Evolutionary conservation across 768 basidiomycete genomes (phyloP).

Genomic region (Agrocybe chaxingu): DNA sequence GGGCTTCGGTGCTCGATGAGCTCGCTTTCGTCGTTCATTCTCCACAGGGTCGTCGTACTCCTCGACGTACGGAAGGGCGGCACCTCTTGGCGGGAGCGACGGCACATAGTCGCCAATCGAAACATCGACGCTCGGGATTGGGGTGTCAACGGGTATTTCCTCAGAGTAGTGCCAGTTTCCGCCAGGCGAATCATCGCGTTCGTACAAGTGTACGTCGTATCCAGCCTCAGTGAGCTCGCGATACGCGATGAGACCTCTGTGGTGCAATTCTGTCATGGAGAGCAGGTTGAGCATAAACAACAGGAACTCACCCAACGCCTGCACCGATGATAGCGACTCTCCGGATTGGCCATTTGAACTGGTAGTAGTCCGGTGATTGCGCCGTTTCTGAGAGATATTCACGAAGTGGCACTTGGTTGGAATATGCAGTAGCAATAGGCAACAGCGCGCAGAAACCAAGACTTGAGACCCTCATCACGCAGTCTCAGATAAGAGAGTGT

Average conservation of each 20-base stretch:
- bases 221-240: slow-evolving; percentile 32
- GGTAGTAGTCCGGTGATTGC: slow-evolving; percentile 18
- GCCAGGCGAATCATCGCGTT: slow-evolving; percentile 35
- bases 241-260: slow-evolving; percentile 34
- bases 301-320: slow-evolving; percentile 31
- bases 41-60: slow-evolving; percentile 18
- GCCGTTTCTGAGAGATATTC: neutral
- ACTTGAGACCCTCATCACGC: slow-evolving; percentile 7
- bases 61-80: slow-evolving; percentile 24
- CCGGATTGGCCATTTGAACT: slow-evolving; percentile 34
- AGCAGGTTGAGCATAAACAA: neutral
- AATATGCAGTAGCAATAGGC: slow-evolving; percentile 3
- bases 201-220: slow-evolving; percentile 32
- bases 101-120: slow-evolving; percentile 32
- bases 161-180: slow-evolving; percentile 44
- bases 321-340: slow-evolving; percentile 39
- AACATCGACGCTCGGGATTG: slow-evolving; percentile 32
- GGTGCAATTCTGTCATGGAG: neutral
- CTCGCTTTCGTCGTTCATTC: slow-evolving; percentile 17
- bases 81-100: slow-evolving; percentile 30
- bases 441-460: neutral
- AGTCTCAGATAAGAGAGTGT: neutral
- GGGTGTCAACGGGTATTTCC: slow-evolving; percentile 29
- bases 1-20: slow-evolving; percentile 34
- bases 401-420: slow-evolving; percentile 3